Evolutionary conservation across 805 yeast genomes (phyloP), one percentile per base, ranked within the genome.

Genomic region (Cyberlindnera euphorbiae): DNA sequence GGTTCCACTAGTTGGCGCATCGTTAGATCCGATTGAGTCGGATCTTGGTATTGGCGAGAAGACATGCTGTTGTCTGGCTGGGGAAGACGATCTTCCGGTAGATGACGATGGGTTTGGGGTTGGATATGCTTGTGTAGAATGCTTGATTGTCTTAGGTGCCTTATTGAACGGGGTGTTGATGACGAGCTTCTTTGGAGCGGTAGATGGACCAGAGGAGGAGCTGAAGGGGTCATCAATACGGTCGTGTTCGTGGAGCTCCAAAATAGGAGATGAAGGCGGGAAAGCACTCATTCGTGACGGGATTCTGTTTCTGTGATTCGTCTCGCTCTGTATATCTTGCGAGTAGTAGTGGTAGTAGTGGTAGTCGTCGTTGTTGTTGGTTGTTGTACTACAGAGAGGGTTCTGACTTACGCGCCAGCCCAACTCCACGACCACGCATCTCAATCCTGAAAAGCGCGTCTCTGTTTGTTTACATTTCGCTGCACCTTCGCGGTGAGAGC

Each of bases 91-190:
- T 28, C 59, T 36, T 9, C 75, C 77, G 6, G 63, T 49, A 6
- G 75, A 68, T 1, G 79, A 73, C 1, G 87, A 79, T 1, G 90
- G 88, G 46, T 77, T 73, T 15, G 90, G 90, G 1, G 88, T 81
- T 10, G 86, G 85, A 48, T 77, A 78, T 8, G 64, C 64, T 12
- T 33, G 25, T 22, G 56, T 50, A 56, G 57, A 4, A 56, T 40
- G 31, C 39, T 45, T 19, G 9, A 19, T 9, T 7, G 22, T 19
- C 9, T 19, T 50, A 1, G 46, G 17, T 1, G 18, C 35, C 24
- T 32, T 26, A 15, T 38, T 28, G 17, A 38, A 24, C 31, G 38
- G 30, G 33, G 29, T 24, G 28, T 33, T 28, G 26, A 32, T 32
- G 30, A 26, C 26, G 12, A 32, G 30, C 35, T 32, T 32, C 30